Evolutionary conservation across 345 rosid species (phyloP), one percentile per base, ranked within the genome.

Genomic region (Pelargonium nanum): DNA sequence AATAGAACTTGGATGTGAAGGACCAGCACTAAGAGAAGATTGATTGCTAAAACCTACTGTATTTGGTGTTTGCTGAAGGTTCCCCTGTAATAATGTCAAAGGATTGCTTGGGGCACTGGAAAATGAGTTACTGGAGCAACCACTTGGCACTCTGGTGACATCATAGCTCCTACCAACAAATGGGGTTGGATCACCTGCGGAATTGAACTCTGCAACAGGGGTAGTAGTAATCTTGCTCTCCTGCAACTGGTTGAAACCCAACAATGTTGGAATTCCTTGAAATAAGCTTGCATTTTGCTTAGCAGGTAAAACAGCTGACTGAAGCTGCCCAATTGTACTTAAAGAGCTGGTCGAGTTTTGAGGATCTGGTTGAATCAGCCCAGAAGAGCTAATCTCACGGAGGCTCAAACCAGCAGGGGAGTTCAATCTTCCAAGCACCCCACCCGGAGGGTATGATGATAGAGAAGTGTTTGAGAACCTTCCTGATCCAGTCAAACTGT

Each of bases 391-490:
- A 44, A 83, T 75, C 70, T 85, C 94, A 24, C 68, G 81, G 61
- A 77, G 61, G 60, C 71, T 78, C 58, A 86, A 51, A 5, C 82
- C 68, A 32, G 81, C 53, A 40, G 83, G 72, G 26, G 95, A 75
- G 65, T 89, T 86, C 62, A 81, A 55, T 64, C 87, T 81, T 50
- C 78, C 77, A 25, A 83, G 77, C 74, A 80, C 60, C 30, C 76
- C 67, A 17, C 74, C 74, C 1, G 77, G 74, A 32, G 80, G 71
- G 70, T 82, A 85, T 6, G 90, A 61, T 28, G 89, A 78, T 57
- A 81, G 63, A 52, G 83, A 53, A 19, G 80, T 54, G 66, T 65
- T 78, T 52, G 91, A 73, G 32, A 80, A 59, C 64, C 81, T 82
- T 67, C 89, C 87, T 56, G 86, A 65, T 63, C 80, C 74, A 22